Percentiles rank a stretch among this genome's conserved stretches.
phyloP scores from a whole-genome alignment of 805 yeast species.

The Candida easanensis region DNA sequence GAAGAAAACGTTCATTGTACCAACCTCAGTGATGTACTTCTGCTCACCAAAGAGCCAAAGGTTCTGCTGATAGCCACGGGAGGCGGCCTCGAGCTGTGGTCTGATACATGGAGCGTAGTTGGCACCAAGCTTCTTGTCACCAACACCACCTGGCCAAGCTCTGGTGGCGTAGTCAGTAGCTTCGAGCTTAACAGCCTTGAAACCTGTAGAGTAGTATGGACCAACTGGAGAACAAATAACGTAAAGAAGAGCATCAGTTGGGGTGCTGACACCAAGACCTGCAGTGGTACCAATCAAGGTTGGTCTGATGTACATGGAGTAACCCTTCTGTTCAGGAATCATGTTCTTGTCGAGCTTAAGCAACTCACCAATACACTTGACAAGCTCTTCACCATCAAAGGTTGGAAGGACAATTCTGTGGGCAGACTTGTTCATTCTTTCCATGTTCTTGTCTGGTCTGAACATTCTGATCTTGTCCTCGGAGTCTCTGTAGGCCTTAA shows the following conservation, averaged over 20 bases:
- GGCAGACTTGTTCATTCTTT: slow-evolving; percentile 84
- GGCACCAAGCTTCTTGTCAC: slow-evolving; percentile 95
- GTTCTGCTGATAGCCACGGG: slow-evolving; percentile 92
- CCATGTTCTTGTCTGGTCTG: slow-evolving; percentile 91
- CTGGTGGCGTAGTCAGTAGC: slow-evolving; percentile 96
- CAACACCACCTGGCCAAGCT: slow-evolving; percentile 99
- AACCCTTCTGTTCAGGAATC: slow-evolving; percentile 85
- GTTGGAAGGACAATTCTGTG: slow-evolving; percentile 85
- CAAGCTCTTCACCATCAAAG: slow-evolving; percentile 75
- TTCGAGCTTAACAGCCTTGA: slow-evolving; percentile 91
- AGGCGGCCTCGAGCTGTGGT: slow-evolving; percentile 89
- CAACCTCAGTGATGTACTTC: slow-evolving; percentile 87
- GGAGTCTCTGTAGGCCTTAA: slow-evolving; percentile 78
- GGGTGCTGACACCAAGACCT: slow-evolving; percentile 82
- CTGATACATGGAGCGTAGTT: slow-evolving; percentile 94
- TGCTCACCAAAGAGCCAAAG: slow-evolving; percentile 95
- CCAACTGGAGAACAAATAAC: slow-evolving; percentile 96
- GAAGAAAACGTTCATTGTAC: slow-evolving; percentile 94
- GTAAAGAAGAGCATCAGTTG: slow-evolving; percentile 76
- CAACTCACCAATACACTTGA: slow-evolving; percentile 72
- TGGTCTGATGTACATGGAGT: slow-evolving; percentile 90
- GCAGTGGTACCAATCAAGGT: slow-evolving; percentile 91
- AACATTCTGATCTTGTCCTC: slow-evolving; percentile 74
- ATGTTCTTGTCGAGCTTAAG: slow-evolving; percentile 71
- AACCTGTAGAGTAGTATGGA: slow-evolving; percentile 92